These are phyloP conservation scores for Rugonectria rugulosa DNA, from an alignment of 2,329 filamentous ascomycete species.

Conservation along the genomic window DNA sequence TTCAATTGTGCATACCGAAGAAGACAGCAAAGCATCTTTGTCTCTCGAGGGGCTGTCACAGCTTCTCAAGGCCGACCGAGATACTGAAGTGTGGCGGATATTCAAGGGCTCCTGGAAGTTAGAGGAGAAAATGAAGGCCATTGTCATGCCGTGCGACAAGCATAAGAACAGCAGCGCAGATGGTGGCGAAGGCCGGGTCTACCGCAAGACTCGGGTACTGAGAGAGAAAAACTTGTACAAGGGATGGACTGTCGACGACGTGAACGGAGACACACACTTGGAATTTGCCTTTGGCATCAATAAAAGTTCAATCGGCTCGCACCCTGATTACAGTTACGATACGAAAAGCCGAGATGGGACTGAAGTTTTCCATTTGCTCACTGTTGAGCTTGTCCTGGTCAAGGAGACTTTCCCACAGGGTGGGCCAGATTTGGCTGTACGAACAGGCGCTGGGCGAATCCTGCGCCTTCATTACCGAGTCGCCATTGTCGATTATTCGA, in stretches of 20 bases:
- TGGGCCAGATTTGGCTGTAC: slow-evolving; percentile 71
- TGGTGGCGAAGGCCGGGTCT: neutral
- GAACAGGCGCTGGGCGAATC: slow-evolving; percentile 88
- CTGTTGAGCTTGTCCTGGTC: slow-evolving; percentile 90
- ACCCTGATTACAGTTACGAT: slow-evolving; percentile 74
- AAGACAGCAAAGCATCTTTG: slow-evolving; percentile 61
- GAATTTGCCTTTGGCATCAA: slow-evolving; percentile 70
- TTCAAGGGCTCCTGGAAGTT: slow-evolving; percentile 92
- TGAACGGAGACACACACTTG: slow-evolving; percentile 57
- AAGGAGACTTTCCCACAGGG: slow-evolving; percentile 83
- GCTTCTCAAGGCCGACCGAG: slow-evolving; percentile 69
- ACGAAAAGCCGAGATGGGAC: slow-evolving; percentile 76
- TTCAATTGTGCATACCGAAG: slow-evolving; percentile 81
- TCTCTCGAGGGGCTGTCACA: slow-evolving; percentile 69
- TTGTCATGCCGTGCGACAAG: slow-evolving; percentile 78
- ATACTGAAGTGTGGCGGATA: slow-evolving; percentile 77
- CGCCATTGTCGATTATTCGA: slow-evolving; percentile 70
- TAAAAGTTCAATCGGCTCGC: slow-evolving; percentile 34
- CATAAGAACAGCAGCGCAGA: slow-evolving; percentile 54
- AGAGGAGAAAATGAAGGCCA: slow-evolving; percentile 80
- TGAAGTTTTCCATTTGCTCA: slow-evolving; percentile 80
- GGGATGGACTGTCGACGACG: slow-evolving; percentile 80
- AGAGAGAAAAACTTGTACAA: slow-evolving; percentile 80
- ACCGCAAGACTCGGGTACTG: slow-evolving; percentile 74
- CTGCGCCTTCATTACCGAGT: slow-evolving; percentile 89